These are phyloP conservation scores for Suillus discolor DNA, from an alignment of 768 basidiomycete genomes.

Conservation along the genomic window DNA sequence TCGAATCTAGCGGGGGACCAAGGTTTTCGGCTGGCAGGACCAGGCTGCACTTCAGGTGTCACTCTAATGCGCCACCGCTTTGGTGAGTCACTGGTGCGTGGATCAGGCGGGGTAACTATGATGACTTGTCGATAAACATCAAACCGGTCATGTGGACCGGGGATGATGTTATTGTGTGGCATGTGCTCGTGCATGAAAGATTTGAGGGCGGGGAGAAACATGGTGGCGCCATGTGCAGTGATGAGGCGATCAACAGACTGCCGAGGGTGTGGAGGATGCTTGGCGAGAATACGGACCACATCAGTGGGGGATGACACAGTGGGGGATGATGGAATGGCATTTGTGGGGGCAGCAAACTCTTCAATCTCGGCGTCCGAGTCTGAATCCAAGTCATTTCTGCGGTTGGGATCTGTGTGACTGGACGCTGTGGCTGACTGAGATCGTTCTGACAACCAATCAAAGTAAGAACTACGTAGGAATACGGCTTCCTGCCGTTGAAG, in stretches of 20 bases:
- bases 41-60: no score
- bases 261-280: constrained; percentile 5
- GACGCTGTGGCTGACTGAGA: not conserved
- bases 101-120: not conserved
- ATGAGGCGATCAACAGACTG: not conserved
- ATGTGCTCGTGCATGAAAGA: not conserved
- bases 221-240: constrained; percentile 6
- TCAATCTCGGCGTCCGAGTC: not conserved
- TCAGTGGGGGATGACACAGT: not conserved
- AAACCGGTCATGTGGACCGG: constrained; percentile 5
- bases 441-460: not conserved
- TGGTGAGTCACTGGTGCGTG: no score
- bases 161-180: not conserved
- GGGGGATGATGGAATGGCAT: not conserved
- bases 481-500: constrained; percentile 5
- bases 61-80: no score
- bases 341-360: not conserved
- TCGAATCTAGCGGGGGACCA: no score
- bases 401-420: not conserved
- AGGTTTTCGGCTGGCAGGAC: no score
- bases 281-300: constrained; percentile 6
- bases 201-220: constrained; percentile 13
- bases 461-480: not conserved
- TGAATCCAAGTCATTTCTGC: not conserved
- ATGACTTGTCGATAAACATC: constrained; percentile 10